Base-by-base conservation (phyloP, 2,329 filamentous ascomycete genomes). In the Colletotrichum melonis region DNA sequence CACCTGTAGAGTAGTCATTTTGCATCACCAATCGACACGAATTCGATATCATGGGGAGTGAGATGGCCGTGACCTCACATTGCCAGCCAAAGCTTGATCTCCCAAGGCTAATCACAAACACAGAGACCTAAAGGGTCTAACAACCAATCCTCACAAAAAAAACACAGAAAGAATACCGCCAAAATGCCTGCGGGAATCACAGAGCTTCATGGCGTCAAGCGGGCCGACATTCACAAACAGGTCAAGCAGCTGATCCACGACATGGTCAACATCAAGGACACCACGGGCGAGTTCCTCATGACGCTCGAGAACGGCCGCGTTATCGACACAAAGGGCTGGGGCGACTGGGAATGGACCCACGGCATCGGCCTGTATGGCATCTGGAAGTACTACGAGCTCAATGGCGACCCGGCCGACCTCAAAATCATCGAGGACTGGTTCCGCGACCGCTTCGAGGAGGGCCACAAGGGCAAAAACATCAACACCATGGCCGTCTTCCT, bases 271-370 rank as follows among this genome's bases (percentile, higher is more conserved):
- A 95, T 95, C 83, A 90, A 91, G 78, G 94, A 96, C 83, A 88
- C 87, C 52, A 93, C 92, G 0, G 93, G 93, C 63, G 88, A 93
- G 78, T 95, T 95, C 80, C 86, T 95, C 28, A 85, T 95, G 72
- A 90, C 86, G 24, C 87, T 96, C 46, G 86, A 88, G 2, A 93
- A 95, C 77, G 93, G 93, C 70, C 89, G 92, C 46, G 86, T 95
- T 63, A 95, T 96, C 79, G 93, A 95, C 82, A 95, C 94, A 70
- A 96, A 96, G 82, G 93, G 93, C 70, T 96, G 93, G 94, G 89
- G 93, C 75, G 92, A 92, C 79, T 95, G 93, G 93, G 93, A 95
- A 83, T 94, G 92, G 92, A 95, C 93, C 1, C 93, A 95, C 81
- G 93, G 93, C 56, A 90, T 95, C 78, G 93, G 93, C 5, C 89